A percentile compares a stretch with the other conserved stretches of the same genome.
Evolutionary conservation across 805 yeast species (phyloP).

Genomic region (Candida golubevii): DNA sequence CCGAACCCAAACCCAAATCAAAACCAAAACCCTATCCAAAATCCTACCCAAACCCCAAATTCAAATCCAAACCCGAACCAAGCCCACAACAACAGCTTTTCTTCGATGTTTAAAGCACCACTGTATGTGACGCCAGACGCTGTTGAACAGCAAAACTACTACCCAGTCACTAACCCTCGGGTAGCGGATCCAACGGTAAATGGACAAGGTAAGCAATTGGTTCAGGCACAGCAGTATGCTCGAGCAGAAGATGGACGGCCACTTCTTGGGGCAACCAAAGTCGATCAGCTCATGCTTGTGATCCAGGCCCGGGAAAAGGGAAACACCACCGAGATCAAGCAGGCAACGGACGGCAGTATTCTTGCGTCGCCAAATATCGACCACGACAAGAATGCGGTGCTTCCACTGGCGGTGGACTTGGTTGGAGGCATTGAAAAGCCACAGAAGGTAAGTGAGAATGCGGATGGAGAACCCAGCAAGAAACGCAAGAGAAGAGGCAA

Average conservation of each 20-base stretch:
- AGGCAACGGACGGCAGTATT: slow-evolving; percentile 66
- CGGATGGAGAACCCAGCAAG: slow-evolving; percentile 19
- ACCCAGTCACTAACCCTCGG: slow-evolving; percentile 1
- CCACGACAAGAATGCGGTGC: slow-evolving; percentile 33
- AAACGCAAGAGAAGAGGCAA: slow-evolving; percentile 33
- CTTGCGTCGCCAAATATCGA: slow-evolving; percentile 37
- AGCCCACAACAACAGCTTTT: not conserved
- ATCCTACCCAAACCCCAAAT: no score
- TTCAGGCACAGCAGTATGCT: slow-evolving; percentile 45
- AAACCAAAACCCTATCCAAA: no score
- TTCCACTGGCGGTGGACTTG: slow-evolving; percentile 53
- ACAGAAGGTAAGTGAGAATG: slow-evolving; percentile 20
- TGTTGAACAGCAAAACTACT: slow-evolving; percentile 2
- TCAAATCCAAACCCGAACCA: not conserved
- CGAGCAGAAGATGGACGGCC: slow-evolving; percentile 63
- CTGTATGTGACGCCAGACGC: slow-evolving; percentile 4
- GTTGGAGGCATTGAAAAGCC: slow-evolving; percentile 79
- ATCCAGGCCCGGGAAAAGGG: slow-evolving; percentile 86
- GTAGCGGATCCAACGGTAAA: not conserved
- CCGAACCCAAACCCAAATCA: not conserved
- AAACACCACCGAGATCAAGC: slow-evolving; percentile 56
- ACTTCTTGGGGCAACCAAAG: slow-evolving; percentile 78
- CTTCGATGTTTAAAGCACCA: slow-evolving; percentile 3
- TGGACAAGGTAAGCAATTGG: slow-evolving; percentile 23
- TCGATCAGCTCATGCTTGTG: slow-evolving; percentile 86